Conservation (phyloP, 1,284 basidiomycete genomes). For the Leccinum glutinopallens region DNA sequence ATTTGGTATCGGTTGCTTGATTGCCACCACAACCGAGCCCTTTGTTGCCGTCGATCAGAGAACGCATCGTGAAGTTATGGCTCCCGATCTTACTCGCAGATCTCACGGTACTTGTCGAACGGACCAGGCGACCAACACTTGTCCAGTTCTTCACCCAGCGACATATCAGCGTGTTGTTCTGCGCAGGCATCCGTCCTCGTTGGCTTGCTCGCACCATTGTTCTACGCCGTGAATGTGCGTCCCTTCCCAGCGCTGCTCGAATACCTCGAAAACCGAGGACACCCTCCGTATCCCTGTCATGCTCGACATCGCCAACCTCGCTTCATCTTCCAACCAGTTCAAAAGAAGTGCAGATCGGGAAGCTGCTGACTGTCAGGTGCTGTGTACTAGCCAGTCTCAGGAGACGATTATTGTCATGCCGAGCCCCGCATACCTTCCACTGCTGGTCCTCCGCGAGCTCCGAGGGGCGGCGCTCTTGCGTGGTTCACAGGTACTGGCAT, state of each 20-base stretch:
- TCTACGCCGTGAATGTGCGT: slow-evolving; percentile 78
- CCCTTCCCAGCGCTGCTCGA: slow-evolving; percentile 78
- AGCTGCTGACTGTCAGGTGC: slow-evolving; percentile 87
- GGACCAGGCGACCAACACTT: slow-evolving; percentile 56
- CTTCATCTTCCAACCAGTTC: slow-evolving; percentile 76
- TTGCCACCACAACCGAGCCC: slow-evolving; percentile 86
- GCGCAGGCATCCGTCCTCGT: slow-evolving; percentile 79
- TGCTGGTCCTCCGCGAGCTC: slow-evolving; percentile 75
- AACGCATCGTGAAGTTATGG: slow-evolving; percentile 72
- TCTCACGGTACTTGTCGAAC: slow-evolving; percentile 72
- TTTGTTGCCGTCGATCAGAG: slow-evolving; percentile 57
- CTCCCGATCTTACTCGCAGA: slow-evolving; percentile 77
- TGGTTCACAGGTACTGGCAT: slow-evolving; percentile 83
- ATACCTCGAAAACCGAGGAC: slow-evolving; percentile 84
- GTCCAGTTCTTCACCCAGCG: slow-evolving; percentile 80
- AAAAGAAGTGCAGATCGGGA: slow-evolving; percentile 75
- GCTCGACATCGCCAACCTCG: slow-evolving; percentile 86
- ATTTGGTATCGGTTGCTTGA: slow-evolving; percentile 73
- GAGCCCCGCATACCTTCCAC: slow-evolving; percentile 74
- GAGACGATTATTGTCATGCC: slow-evolving; percentile 85
- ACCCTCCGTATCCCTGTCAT: slow-evolving; percentile 86
- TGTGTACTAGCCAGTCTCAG: slow-evolving; percentile 86
- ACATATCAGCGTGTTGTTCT: slow-evolving; percentile 82
- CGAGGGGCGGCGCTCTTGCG: slow-evolving; percentile 75
- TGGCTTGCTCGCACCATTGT: slow-evolving; percentile 76